phyloP scores from a whole-genome alignment of 805 yeast genomes.

The Vanderwaltozyma polyspora region DNA sequence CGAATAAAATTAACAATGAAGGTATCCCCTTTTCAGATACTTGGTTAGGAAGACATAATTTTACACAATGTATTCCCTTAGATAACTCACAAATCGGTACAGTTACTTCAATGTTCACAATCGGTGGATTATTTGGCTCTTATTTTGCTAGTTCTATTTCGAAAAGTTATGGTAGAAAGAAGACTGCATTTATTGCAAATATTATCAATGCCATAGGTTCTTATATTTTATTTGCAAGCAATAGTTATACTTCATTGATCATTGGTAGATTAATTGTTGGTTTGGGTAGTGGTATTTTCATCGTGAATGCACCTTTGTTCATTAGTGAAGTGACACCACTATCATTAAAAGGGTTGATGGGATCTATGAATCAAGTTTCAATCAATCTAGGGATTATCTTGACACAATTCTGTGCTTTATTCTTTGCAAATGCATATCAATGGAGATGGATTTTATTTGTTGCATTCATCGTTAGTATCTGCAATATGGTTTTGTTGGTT shows the following conservation, averaged over 20 bases:
- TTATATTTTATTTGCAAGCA: constrained; percentile 41
- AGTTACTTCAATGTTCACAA: constrained; percentile 65
- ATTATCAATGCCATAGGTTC: constrained; percentile 51
- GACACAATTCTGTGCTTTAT: constrained; percentile 65
- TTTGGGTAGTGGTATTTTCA: constrained; percentile 74
- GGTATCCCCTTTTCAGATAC: constrained; percentile 12
- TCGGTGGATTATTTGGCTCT: constrained; percentile 79
- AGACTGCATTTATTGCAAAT: constrained; percentile 41
- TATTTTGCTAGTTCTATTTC: constrained; percentile 55
- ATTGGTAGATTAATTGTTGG: constrained; percentile 75
- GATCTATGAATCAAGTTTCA: constrained; percentile 81
- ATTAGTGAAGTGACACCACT: constrained; percentile 73
- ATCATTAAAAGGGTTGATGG: constrained; percentile 60
- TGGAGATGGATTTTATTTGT: constrained; percentile 68
- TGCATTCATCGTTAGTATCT: constrained; percentile 45
- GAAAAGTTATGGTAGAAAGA: constrained; percentile 53
- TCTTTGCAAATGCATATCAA: constrained; percentile 47
- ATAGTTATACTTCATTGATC: constrained; percentile 33
- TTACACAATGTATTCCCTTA: constrained; percentile 46
- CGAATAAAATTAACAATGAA: constrained; percentile 2
- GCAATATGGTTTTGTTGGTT: constrained; percentile 35
- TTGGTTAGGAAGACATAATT: constrained; percentile 25
- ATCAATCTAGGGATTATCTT: constrained; percentile 75
- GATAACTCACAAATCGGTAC: constrained; percentile 51
- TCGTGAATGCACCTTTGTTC: constrained; percentile 76